These are phyloP conservation scores for Adansonia rubrostipa DNA, from an alignment of 441 rosid genomes.

Conservation along the genomic window DNA sequence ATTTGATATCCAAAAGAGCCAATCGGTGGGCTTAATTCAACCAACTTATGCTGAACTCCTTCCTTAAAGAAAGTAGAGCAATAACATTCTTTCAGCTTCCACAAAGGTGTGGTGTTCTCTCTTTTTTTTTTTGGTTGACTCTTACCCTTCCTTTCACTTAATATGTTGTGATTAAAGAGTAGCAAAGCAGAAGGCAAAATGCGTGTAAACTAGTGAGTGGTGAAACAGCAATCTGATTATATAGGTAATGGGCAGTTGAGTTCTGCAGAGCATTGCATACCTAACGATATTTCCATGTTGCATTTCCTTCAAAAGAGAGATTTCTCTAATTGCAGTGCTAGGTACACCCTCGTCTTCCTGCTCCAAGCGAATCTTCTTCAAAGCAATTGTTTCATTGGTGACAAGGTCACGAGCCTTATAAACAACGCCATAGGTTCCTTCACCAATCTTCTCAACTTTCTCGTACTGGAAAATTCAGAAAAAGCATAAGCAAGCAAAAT, in stretches of 20 bases:
- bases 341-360: constrained; percentile 95
- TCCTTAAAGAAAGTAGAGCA: neutral
- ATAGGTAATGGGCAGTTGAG: neutral
- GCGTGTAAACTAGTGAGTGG: neutral
- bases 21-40: neutral
- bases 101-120: neutral
- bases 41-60: neutral
- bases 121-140: neutral
- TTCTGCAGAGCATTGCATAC: constrained; percentile 34
- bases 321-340: constrained; percentile 86
- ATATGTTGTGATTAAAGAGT: neutral
- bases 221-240: neutral
- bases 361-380: constrained; percentile 77
- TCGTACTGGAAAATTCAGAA: constrained; percentile 61
- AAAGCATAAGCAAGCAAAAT: constrained; percentile 13
- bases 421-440: constrained; percentile 97
- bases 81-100: neutral
- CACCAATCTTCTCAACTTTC: constrained; percentile 98
- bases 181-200: constrained; percentile 4
- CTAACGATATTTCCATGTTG: constrained; percentile 91
- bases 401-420: constrained; percentile 91
- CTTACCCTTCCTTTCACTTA: neutral
- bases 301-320: constrained; percentile 89
- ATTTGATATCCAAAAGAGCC: neutral
- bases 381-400: constrained; percentile 87